A percentile compares a stretch with the other conserved stretches of the same genome.
Conservation (phyloP, 805 yeast genomes). For the Saturnispora quitensis region DNA sequence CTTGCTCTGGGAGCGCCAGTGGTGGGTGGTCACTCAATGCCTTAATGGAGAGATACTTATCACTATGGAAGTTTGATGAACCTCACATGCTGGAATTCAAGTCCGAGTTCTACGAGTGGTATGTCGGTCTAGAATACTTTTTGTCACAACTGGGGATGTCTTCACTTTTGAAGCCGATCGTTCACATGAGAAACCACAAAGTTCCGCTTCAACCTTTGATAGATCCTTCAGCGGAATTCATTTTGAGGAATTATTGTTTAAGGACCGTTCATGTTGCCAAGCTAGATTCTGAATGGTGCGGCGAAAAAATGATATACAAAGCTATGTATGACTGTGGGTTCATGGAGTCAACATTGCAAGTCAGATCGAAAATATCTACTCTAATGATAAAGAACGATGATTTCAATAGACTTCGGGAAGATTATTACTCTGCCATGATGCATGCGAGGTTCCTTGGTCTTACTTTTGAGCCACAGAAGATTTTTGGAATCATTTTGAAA, state of each 20-base stretch:
- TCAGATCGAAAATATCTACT: background rate
- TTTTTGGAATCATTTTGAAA: conserved; percentile 2
- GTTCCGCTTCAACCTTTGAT: background rate
- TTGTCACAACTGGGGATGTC: background rate
- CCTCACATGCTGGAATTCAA: background rate
- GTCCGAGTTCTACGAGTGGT: conserved; percentile 5
- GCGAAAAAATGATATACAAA: conserved; percentile 3
- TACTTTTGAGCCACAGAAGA: background rate
- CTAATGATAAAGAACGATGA: conserved; percentile 2
- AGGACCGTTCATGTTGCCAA: background rate
- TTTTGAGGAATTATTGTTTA: background rate
- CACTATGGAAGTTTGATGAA: background rate
- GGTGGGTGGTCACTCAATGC: background rate
- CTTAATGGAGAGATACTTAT: background rate
- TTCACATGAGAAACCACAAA: background rate
- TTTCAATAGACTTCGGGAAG: conserved; percentile 1
- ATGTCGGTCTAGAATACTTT: background rate
- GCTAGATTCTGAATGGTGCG: background rate
- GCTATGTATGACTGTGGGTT: background rate
- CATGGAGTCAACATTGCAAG: background rate
- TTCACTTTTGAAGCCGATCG: background rate
- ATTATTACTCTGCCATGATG: background rate
- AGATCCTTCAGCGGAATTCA: background rate
- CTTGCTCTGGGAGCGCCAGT: background rate
- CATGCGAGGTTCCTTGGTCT: background rate